A percentile compares a stretch with the other conserved stretches of the same genome.
Evolutionary conservation across 495 filamentous ascomycete species (phyloP).

Genomic region (Aspergillus nanangensis): DNA sequence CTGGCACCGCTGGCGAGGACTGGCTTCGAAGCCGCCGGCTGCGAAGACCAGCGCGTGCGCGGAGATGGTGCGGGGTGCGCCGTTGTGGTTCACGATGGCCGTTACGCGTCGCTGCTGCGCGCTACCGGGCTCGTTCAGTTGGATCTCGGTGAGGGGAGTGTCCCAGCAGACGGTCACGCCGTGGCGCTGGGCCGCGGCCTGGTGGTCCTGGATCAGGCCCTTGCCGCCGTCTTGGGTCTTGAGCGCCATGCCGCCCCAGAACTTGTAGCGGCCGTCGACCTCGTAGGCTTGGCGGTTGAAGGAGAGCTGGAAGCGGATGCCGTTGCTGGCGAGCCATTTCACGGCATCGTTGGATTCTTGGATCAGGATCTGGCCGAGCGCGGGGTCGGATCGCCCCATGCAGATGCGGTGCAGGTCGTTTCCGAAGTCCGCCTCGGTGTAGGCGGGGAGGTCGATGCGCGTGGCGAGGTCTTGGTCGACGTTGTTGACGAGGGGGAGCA

Average conservation of each 20-base stretch:
- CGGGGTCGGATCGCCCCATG: conserved; percentile 39
- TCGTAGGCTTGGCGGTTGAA: conserved; percentile 61
- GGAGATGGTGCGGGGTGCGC: conserved; percentile 22
- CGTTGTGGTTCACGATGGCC: conserved; percentile 26
- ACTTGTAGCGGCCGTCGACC: conserved; percentile 50
- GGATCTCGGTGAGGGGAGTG: background rate
- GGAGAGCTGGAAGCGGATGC: conserved; percentile 50
- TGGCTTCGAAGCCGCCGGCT: conserved; percentile 59
- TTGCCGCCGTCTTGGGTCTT: conserved; percentile 56
- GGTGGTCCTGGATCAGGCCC: conserved; percentile 47
- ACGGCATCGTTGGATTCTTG: conserved; percentile 40
- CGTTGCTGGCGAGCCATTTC: conserved; percentile 50
- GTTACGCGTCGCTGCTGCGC: background rate
- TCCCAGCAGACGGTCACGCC: conserved; percentile 36
- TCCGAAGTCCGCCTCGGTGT: conserved; percentile 40
- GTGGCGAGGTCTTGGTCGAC: conserved; percentile 26
- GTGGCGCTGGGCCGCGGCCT: conserved; percentile 30
- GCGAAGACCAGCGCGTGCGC: conserved; percentile 47
- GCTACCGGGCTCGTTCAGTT: background rate
- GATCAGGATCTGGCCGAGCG: conserved; percentile 40
- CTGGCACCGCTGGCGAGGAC: conserved; percentile 46
- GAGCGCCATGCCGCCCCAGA: conserved; percentile 58
- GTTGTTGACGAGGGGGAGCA: conserved; percentile 46
- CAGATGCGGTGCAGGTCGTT: conserved; percentile 48
- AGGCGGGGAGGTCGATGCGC: conserved; percentile 42